phyloP scores from a whole-genome alignment of 257 asterid species.

The Nicotiana paniculata region DNA sequence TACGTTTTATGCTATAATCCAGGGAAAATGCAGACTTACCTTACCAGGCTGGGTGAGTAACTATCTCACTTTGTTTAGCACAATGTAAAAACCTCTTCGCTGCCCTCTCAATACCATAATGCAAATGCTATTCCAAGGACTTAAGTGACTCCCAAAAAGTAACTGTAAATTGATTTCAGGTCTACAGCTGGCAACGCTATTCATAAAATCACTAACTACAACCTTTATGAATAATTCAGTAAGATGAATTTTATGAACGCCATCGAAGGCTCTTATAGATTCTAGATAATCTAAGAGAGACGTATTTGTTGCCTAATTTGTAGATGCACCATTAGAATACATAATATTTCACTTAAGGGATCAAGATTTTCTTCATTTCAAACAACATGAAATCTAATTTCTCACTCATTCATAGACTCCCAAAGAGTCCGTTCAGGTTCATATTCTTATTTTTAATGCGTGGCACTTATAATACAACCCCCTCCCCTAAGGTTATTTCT shows the following conservation, averaged over 20 bases:
- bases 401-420: background rate
- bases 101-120: background rate
- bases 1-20: background rate
- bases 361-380: background rate
- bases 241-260: background rate
- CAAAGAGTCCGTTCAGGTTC: background rate
- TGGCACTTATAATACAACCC: background rate
- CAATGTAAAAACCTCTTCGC: background rate
- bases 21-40: background rate
- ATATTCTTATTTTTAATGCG: background rate
- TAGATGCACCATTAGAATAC: background rate
- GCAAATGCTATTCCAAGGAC: background rate
- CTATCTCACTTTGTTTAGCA: background rate
- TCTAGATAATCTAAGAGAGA: background rate
- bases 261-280: background rate
- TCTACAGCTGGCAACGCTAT: background rate
- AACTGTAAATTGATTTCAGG: background rate
- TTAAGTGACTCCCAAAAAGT: background rate
- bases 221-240: background rate
- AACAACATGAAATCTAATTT: background rate
- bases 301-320: background rate
- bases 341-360: too few relatives aligned
- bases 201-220: background rate
- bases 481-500: background rate
- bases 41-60: background rate